A percentile compares a stretch with the other conserved stretches of the same genome.
These are phyloP conservation scores for Phytopythium sindhum DNA, from an alignment of 352 stramenopile genomes.

Conservation along the genomic window DNA sequence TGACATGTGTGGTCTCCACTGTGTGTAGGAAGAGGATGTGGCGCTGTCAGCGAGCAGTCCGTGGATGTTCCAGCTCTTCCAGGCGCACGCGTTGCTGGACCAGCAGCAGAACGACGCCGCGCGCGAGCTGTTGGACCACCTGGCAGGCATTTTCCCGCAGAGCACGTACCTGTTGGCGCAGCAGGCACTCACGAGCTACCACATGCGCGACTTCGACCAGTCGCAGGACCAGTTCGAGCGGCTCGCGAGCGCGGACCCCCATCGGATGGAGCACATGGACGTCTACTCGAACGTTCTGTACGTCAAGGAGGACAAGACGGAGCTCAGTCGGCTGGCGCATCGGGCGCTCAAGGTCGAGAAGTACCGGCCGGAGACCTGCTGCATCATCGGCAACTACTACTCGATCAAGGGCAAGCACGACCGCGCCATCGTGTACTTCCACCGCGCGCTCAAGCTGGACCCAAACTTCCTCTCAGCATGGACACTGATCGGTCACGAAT, in stretches of 20 bases:
- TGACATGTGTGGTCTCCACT: slow-evolving; percentile 10
- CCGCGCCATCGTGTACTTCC: slow-evolving; percentile 97
- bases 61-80: slow-evolving; percentile 86
- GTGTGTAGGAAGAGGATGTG: slow-evolving; percentile 51
- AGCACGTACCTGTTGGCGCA: slow-evolving; percentile 76
- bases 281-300: slow-evolving; percentile 87
- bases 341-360: slow-evolving; percentile 94
- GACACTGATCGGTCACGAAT: slow-evolving; percentile 99
- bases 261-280: slow-evolving; percentile 82
- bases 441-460: slow-evolving; percentile 94
- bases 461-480: slow-evolving; percentile 94
- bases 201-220: slow-evolving; percentile 80
- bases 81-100: slow-evolving; percentile 73
- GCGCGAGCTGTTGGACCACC: slow-evolving; percentile 41
- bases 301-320: slow-evolving; percentile 84
- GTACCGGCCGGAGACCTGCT: slow-evolving; percentile 97
- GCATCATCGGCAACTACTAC: slow-evolving; percentile 93
- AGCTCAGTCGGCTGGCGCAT: slow-evolving; percentile 88
- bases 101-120: slow-evolving; percentile 77
- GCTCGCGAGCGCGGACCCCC: slow-evolving; percentile 55
- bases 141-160: slow-evolving; percentile 54
- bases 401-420: slow-evolving; percentile 93
- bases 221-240: slow-evolving; percentile 75
- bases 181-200: slow-evolving; percentile 75
- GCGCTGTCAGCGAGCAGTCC: slow-evolving; percentile 42